Evolutionary conservation across 2,329 filamentous ascomycete genomes (phyloP).

Genomic region (Huntiella savannae): DNA sequence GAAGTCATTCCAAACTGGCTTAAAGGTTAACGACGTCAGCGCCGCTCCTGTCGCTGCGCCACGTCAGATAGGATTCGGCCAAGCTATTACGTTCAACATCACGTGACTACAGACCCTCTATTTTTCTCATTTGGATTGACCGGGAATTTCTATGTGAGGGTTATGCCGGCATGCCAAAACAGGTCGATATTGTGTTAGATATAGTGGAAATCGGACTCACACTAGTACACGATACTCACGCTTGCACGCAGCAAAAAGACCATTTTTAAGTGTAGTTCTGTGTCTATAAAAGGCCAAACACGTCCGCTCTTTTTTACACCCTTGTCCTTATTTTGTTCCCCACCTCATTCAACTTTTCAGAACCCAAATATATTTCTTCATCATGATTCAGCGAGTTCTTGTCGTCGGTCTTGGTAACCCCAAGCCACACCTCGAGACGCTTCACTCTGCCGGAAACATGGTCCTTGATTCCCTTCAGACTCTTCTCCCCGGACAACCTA

Average conservation of each 20-base stretch:
- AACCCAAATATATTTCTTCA: too few relatives aligned
- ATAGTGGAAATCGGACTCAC: too few relatives aligned
- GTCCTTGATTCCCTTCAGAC: conserved; percentile 43
- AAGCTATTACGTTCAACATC: conserved; percentile 9
- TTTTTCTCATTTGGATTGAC: background rate
- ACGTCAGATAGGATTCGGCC: background rate
- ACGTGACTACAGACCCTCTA: background rate
- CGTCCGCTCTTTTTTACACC: too few relatives aligned
- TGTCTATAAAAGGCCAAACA: too few relatives aligned
- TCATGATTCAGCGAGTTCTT: conserved; percentile 22
- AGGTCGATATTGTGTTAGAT: too few relatives aligned
- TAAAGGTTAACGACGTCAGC: background rate
- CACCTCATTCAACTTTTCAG: too few relatives aligned
- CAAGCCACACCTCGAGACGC: conserved; percentile 50
- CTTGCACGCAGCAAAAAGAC: too few relatives aligned
- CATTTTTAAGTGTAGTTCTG: too few relatives aligned
- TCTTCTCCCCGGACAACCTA: conserved; percentile 26
- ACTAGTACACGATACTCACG: too few relatives aligned
- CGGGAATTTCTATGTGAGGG: background rate
- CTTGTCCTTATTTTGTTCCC: too few relatives aligned
- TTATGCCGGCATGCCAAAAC: too few relatives aligned
- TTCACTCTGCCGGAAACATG: conserved; percentile 75
- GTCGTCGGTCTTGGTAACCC: conserved; percentile 82
- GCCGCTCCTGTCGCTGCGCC: background rate
- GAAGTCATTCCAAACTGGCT: too few relatives aligned